phyloP scores from a whole-genome alignment of 805 yeast species.

The Barnettozyma populi region DNA sequence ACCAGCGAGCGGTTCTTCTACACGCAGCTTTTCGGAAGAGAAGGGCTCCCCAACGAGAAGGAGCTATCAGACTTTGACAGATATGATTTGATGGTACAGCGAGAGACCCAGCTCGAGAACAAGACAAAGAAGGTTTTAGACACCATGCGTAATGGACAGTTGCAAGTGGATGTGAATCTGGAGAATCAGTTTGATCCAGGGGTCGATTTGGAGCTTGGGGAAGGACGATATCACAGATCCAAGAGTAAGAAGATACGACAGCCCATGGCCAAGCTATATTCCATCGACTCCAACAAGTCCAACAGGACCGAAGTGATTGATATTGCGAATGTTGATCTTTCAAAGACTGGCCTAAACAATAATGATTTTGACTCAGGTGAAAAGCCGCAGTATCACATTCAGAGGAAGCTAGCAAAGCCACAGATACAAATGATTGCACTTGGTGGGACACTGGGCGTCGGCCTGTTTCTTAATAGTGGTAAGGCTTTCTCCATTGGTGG shows the following conservation, averaged over 20 bases:
- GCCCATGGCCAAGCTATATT: slow-evolving; percentile 1
- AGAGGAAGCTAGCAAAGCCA: slow-evolving; percentile 54
- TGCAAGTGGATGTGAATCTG: slow-evolving; percentile 21
- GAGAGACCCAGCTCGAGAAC: slow-evolving; percentile 28
- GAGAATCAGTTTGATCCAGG: slow-evolving; percentile 25
- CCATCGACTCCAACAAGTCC: slow-evolving; percentile 1
- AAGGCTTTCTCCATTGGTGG: slow-evolving; percentile 71
- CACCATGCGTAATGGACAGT: slow-evolving; percentile 13
- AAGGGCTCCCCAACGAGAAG: slow-evolving; percentile 6
- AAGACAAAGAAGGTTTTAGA: slow-evolving; percentile 20
- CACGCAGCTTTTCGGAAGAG: slow-evolving; percentile 17
- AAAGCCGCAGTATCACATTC: slow-evolving; percentile 29
- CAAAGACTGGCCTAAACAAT: slow-evolving; percentile 1
- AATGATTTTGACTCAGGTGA: slow-evolving; percentile 2
- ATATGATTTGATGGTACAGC: slow-evolving; percentile 30
- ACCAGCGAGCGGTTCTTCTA: slow-evolving; percentile 27
- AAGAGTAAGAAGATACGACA: neutral
- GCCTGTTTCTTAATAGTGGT: slow-evolving; percentile 63
- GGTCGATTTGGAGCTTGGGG: slow-evolving; percentile 6
- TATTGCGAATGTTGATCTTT: slow-evolving; percentile 12
- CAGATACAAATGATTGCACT: slow-evolving; percentile 76
- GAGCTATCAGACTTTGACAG: slow-evolving; percentile 27
- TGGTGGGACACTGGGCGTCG: slow-evolving; percentile 78
- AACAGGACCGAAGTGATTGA: slow-evolving; percentile 26
- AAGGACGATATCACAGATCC: neutral